phyloP scores from a whole-genome alignment of 306 rosid genomes.

The Ochetophila trinervis region DNA sequence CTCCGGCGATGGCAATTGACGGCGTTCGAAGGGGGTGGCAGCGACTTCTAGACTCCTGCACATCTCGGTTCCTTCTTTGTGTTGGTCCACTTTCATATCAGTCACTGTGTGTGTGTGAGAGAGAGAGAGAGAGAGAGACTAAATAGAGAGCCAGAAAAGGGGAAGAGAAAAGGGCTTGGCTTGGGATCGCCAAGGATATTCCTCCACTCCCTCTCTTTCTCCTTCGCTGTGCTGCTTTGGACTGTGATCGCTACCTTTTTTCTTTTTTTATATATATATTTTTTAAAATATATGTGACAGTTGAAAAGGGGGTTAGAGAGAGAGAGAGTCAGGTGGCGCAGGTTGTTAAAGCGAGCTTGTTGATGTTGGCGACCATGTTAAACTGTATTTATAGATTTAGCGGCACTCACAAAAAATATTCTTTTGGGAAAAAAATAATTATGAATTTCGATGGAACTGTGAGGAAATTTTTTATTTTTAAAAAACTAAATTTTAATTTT shows the following conservation, averaged over 20 bases:
- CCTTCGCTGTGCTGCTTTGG: neutral
- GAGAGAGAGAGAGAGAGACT: neutral
- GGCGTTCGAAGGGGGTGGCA: neutral
- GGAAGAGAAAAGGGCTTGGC: neutral
- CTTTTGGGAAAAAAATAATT: no score
- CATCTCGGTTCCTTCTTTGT: constrained; percentile 30
- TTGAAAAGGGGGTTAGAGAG: constrained; percentile 2
- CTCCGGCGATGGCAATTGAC: constrained; percentile 7
- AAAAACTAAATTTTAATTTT: no score
- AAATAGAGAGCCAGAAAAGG: neutral
- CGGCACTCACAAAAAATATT: no score
- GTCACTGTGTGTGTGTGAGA: neutral
- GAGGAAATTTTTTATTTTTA: no score
- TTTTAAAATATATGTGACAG: neutral
- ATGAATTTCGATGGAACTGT: no score
- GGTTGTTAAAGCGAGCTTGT: constrained; percentile 3
- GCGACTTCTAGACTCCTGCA: constrained; percentile 44
- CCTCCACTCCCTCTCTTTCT: constrained; percentile 1
- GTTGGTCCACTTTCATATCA: constrained; percentile 53
- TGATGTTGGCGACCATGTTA: neutral
- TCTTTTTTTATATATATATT: neutral
- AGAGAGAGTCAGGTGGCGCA: neutral
- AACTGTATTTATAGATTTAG: constrained; percentile 12
- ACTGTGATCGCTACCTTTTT: neutral
- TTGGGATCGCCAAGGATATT: constrained; percentile 51